Conservation (phyloP, 1,284 basidiomycete genomes). For the Termitomyces sp. region DNA sequence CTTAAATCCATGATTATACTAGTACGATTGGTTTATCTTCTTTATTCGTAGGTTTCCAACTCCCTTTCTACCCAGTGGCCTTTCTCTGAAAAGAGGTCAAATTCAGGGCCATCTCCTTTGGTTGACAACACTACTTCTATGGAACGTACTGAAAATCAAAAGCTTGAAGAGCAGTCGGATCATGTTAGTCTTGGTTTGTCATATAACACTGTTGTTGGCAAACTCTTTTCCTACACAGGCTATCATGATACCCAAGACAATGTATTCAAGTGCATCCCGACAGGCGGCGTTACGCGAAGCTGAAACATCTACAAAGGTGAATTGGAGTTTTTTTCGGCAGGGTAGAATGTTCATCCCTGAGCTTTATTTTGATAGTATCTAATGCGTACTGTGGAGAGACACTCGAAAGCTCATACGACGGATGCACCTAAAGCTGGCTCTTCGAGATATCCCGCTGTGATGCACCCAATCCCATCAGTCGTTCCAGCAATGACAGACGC, state of each 20-base stretch:
- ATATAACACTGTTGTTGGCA: not conserved
- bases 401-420: not conserved
- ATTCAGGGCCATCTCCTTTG: slow-evolving; percentile 1
- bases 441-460: not conserved
- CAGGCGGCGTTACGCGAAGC: slow-evolving; percentile 2
- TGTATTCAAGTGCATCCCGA: slow-evolving; percentile 6
- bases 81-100: slow-evolving; percentile 2
- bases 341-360: too few species aligned
- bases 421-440: not conserved
- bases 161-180: slow-evolving; percentile 5
- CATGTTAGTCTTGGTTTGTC: slow-evolving; percentile 12
- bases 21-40: not conserved
- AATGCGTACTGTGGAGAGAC: not conserved
- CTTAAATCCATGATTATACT: too few species aligned
- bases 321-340: not conserved
- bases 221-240: slow-evolving; percentile 6
- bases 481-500: not conserved
- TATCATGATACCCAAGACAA: slow-evolving; percentile 3
- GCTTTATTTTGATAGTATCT: not conserved
- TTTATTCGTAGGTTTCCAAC: not conserved
- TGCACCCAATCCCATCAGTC: not conserved
- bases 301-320: not conserved
- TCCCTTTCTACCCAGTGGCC: slow-evolving; percentile 7
- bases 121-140: not conserved
- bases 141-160: not conserved